These are phyloP conservation scores for Metschnikowia lunata DNA, from an alignment of 805 yeast species.

Conservation along the genomic window DNA sequence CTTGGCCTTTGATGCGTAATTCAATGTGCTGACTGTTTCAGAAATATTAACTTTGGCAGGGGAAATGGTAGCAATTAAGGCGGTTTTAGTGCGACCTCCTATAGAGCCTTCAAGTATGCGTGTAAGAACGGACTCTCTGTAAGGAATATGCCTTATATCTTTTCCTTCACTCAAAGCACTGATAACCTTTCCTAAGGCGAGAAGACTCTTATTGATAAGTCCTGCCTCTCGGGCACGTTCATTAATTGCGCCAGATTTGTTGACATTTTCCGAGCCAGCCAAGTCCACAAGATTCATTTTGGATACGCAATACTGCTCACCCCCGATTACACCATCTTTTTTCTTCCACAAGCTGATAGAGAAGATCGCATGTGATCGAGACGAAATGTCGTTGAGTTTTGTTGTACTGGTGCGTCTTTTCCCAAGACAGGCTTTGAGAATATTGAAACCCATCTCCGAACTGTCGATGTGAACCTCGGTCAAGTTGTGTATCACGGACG, in stretches of 20 bases:
- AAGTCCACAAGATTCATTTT: constrained; percentile 85
- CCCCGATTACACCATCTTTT: constrained; percentile 30
- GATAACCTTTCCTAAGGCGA: constrained; percentile 86
- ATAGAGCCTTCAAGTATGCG: constrained; percentile 72
- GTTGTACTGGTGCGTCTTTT: constrained; percentile 68
- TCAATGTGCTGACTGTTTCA: constrained; percentile 80
- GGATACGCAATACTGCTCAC: constrained; percentile 37
- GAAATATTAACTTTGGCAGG: constrained; percentile 76
- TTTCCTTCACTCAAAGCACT: constrained; percentile 43
- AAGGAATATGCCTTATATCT: constrained; percentile 64
- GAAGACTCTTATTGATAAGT: constrained; percentile 79
- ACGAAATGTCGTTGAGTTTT: constrained; percentile 66
- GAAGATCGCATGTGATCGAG: constrained; percentile 76
- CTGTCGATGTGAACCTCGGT: constrained; percentile 55
- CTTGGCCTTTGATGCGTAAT: constrained; percentile 84
- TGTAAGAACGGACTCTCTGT: constrained; percentile 76
- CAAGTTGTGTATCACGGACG: constrained; percentile 58
- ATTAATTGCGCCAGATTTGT: constrained; percentile 80
- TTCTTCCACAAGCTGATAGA: constrained; percentile 53
- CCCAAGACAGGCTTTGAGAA: constrained; percentile 53
- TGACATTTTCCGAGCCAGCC: constrained; percentile 92
- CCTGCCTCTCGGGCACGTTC: constrained; percentile 93
- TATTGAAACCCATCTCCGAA: constrained; percentile 52
- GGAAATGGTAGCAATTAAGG: constrained; percentile 81
- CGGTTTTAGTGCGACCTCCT: constrained; percentile 86